These are phyloP conservation scores for Conoideocrella luteorostrata DNA, from an alignment of 2,329 filamentous ascomycete species.

Conservation along the genomic window DNA sequence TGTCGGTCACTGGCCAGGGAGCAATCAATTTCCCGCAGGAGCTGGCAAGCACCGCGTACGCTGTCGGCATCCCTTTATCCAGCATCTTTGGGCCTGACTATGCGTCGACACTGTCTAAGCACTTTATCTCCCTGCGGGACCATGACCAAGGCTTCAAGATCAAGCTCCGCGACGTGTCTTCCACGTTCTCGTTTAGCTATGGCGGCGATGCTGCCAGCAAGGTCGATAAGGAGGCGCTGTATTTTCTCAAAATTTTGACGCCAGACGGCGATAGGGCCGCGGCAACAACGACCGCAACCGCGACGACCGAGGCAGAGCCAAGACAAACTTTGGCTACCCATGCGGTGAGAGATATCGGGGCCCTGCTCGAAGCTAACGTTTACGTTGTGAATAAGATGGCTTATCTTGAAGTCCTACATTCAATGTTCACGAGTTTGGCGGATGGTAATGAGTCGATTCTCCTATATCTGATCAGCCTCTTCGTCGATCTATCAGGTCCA, in stretches of 20 bases:
- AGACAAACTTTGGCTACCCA: neutral
- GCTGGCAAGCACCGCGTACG: neutral
- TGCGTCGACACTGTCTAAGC: neutral
- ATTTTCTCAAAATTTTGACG: neutral
- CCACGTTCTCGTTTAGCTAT: neutral
- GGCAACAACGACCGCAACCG: too few relatives aligned
- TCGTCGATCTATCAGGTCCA: neutral
- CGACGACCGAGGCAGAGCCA: neutral
- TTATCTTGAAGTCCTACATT: neutral
- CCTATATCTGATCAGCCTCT: neutral
- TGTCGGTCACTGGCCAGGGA: neutral
- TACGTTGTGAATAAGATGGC: neutral
- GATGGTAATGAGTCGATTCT: neutral
- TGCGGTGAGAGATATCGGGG: neutral
- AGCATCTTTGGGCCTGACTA: neutral
- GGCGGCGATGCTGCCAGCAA: neutral
- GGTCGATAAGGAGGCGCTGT: neutral
- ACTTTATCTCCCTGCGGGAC: neutral
- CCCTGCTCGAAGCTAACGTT: neutral
- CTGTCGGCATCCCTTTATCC: neutral
- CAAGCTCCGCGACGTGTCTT: neutral
- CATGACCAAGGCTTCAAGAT: neutral
- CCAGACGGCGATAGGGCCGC: neutral
- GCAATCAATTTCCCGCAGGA: neutral
- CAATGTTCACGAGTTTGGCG: neutral